Percentiles rank a stretch among this genome's conserved stretches.
Evolutionary conservation across 805 yeast species (phyloP).

Genomic region (Myxozyma nipponensis): DNA sequence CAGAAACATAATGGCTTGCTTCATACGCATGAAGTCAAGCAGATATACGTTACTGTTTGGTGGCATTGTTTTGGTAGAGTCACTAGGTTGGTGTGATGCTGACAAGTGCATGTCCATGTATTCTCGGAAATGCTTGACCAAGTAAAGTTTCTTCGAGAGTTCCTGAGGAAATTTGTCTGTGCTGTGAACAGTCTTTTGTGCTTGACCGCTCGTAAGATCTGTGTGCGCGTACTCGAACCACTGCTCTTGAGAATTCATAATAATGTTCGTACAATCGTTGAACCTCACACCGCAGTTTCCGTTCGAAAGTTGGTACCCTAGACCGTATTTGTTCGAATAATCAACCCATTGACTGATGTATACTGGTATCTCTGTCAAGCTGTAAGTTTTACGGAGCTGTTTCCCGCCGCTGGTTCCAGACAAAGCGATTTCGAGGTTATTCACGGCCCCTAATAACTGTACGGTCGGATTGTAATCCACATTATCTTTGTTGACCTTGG

Average conservation of each 20-base stretch:
- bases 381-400: not conserved
- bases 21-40: conserved; percentile 75
- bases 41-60: conserved; percentile 44
- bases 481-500: not conserved
- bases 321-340: conserved; percentile 91
- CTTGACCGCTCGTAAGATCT: not conserved
- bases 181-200: not conserved
- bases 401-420: not conserved
- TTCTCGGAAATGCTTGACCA: conserved; percentile 81
- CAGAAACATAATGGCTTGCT: conserved; percentile 84
- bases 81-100: not conserved
- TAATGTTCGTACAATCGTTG: conserved; percentile 77
- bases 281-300: conserved; percentile 88
- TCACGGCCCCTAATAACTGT: not conserved
- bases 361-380: not conserved
- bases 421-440: not conserved
- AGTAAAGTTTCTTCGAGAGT: conserved; percentile 62
- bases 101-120: conserved; percentile 90
- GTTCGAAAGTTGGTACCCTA: conserved; percentile 85
- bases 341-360: conserved; percentile 96
- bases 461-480: not conserved
- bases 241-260: conserved; percentile 46
- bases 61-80: conserved; percentile 31
- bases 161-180: conserved; percentile 19
- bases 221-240: conserved; percentile 23